Base-by-base conservation (phyloP, 1,284 basidiomycete genomes). In the Puccinia sorghi region DNA sequence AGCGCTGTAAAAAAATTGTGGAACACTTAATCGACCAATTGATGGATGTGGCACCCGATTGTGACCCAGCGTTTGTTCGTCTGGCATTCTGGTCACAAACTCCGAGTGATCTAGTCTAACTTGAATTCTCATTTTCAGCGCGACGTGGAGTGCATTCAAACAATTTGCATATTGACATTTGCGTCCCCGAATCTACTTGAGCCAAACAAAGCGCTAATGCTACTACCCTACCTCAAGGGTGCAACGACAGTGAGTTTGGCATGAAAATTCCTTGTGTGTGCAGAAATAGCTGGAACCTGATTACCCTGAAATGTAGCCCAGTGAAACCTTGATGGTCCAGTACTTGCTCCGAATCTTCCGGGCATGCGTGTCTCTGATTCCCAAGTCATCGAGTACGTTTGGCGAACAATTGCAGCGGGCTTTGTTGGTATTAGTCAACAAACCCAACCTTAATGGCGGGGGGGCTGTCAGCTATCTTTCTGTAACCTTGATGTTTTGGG, bases 271-370 rank as follows among this genome's bases (percentile, higher is more conserved):
- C 17, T 52, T 17, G 41, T 17, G 27, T n/a, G 43, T 22, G 25
- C 48, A 41, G 39, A 48, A 46, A 32, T 7, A 50, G 22, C 56
- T 72, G 27, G 57, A 25, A 39, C 8, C 17, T 32, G 13, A n/a
- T 59, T 50, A 15, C 15, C 50, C 20, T n/a, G 46, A 25, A 20
- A 63, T 63, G 0, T 82, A 96, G 93, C 72, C 86, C 1, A 94
- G 97, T 77, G 94, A 98, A 81, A 88, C 93, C 81, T 86, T 88
- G 0, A 90, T 90, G 1, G 90, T 90, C 0, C 93, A 95, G 83
- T 91, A 92, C 82, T 85, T 97, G 0, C 87, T 98, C 39, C 91
- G 91, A 81, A 93, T 97, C 67, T 98, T 97, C 86, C 88, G 91
- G 61, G 88, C 88, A 17, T 91, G 91, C 9, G 90, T 97, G 61